These are phyloP conservation scores for Coccinonectria pachysandricola DNA, from an alignment of 2,329 filamentous ascomycete species.

Conservation along the genomic window DNA sequence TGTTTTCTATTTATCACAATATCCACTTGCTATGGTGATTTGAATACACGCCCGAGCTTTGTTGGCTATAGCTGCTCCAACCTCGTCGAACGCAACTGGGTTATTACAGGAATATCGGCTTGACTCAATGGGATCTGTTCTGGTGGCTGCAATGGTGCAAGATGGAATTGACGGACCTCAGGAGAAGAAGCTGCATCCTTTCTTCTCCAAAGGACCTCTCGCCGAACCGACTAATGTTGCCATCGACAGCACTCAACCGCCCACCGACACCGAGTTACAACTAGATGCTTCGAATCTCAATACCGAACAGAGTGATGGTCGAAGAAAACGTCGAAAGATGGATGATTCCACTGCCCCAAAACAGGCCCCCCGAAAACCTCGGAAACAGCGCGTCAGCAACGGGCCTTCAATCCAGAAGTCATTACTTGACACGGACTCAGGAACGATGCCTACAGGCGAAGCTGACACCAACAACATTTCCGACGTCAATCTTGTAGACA, in stretches of 20 bases:
- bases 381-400: conserved; percentile 17
- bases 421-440: no score
- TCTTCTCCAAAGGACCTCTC: conserved; percentile 31
- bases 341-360: conserved; percentile 15
- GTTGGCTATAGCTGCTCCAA: conserved; percentile 2
- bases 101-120: conserved; percentile 4
- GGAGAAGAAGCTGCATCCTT: conserved; percentile 43
- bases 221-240: conserved; percentile 4
- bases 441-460: no score
- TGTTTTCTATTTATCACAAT: no score
- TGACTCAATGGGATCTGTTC: conserved; percentile 32
- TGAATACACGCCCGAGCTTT: conserved; percentile 8
- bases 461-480: neutral
- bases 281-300: conserved; percentile 1
- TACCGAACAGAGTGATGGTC: conserved; percentile 20
- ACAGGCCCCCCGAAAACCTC: conserved; percentile 15
- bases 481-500: neutral
- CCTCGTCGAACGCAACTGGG: conserved; percentile 1
- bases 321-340: conserved; percentile 35
- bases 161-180: conserved; percentile 25
- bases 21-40: conserved; percentile 11
- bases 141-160: conserved; percentile 35
- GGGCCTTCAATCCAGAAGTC: neutral
- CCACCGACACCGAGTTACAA: conserved; percentile 2
- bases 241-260: conserved; percentile 1